These are phyloP conservation scores for Eucalyptus pauciflora DNA, from an alignment of 345 rosid species.

Conservation along the genomic window DNA sequence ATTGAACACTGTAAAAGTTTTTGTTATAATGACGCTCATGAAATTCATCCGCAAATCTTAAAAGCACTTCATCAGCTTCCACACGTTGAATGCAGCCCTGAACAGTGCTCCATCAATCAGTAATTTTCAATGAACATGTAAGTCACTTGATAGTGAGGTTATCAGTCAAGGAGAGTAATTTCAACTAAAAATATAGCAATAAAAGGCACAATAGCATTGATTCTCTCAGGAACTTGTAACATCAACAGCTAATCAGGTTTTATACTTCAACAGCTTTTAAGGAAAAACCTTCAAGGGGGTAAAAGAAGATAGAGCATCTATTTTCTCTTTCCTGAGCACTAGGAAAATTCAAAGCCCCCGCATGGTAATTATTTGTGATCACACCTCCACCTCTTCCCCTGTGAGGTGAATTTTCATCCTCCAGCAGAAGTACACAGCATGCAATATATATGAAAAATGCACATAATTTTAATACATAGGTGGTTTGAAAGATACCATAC, in stretches of 20 bases:
- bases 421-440: not conserved
- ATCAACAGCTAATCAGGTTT: not conserved
- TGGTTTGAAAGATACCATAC: not conserved
- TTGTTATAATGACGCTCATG: slow-evolving; percentile 14
- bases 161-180: not conserved
- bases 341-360: not conserved
- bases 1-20: slow-evolving; percentile 18
- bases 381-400: not conserved
- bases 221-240: not conserved
- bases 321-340: not conserved
- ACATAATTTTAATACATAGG: not conserved
- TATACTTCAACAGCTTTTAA: not conserved
- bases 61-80: slow-evolving; percentile 47
- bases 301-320: not conserved
- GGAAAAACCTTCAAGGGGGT: not conserved
- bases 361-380: not conserved
- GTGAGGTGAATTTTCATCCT: not conserved
- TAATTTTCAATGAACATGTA: not conserved
- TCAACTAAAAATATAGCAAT: not conserved
- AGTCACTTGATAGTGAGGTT: not conserved
- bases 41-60: slow-evolving; percentile 19
- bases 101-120: not conserved
- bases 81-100: slow-evolving; percentile 44
- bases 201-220: not conserved
- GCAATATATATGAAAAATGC: not conserved